Base-by-base conservation (phyloP, 805 yeast species). In the Ogataea trehalophila region DNA sequence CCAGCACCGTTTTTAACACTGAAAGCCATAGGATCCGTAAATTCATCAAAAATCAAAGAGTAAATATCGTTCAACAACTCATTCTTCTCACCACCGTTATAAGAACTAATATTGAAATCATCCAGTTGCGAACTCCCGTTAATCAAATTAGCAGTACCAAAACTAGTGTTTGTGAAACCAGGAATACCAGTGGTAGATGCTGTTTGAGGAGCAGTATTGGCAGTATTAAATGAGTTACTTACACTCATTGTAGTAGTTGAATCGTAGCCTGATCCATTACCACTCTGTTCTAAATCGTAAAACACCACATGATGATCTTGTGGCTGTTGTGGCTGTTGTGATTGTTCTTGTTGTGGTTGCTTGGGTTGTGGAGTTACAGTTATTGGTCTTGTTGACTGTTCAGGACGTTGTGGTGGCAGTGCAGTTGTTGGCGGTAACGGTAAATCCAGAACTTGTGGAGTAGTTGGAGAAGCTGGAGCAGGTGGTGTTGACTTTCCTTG, bases 11-110 rank as follows among this genome's bases (percentile, higher is more conserved):
- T 52, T 22, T 46, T 42, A 16, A 49, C 53, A 38, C 64, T 58
- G 45, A 66, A 66, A 9, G 67, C 62, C 59, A 59, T 56, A 6
- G 71, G 71, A 50, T 68, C 73, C 46, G 67, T 65, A 52, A 63
- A 65, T 39, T 72, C 77, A 51, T 72, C 75, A 55, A 72, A 71
- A n/a, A 74, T 70, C 55, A 73, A 54, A 0, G 75, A 69, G 49
- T 74, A 74, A 43, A 74, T 70, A 52, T 75, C 78, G 38, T 65
- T 66, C 49, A 72, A 56, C 20, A 69, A 60, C 38, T 60, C 71
- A 48, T 49, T 65, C 48, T 55, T 60, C 43, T 46, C 56, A 18
- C 41, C 41, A 23, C 33, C 42, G 38, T 33, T 17, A 29, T 29
- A 31, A 20, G 22, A 29, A 31, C 34, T 5, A 33, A 34, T 31